Base-by-base conservation (phyloP, 495 filamentous ascomycete genomes). In the Barbatosphaeria neglecta region DNA sequence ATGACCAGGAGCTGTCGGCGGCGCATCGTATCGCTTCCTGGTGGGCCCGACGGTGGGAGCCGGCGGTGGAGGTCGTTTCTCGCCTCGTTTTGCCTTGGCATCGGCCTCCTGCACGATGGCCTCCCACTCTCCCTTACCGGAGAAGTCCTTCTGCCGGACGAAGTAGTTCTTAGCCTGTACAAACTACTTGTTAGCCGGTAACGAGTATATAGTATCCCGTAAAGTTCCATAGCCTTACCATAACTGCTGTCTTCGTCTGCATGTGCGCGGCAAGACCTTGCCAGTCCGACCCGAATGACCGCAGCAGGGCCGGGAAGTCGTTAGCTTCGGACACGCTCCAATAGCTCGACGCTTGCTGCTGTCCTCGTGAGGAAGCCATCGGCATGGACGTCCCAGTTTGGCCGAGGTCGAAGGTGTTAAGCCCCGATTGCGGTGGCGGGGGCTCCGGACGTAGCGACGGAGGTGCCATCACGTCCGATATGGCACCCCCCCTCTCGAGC, bases 321-420 rank as follows among this genome's bases (percentile, higher is more conserved):
- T 69, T 80, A 24, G 83, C 76, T 61, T 98, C 92, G 2, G 85
- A 82, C 22, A 97, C 92, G 51, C 90, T 96, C 92, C 92, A 98
- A 63, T 98, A 98, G 59, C 92, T 96, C 2, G 87, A 94, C 6
- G 87, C 80, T 42, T 80, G 79, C 45, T 75, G 60, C 5, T 73
- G 67, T n/a, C 71, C 70, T 33, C 76, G 62, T 45, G 58, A 66
- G 28, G 67, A 71, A 28, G 73, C 69, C 18, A 64, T 57, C 24
- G 56, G 64, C n/a, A n/a, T n/a, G n/a, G n/a, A n/a, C n/a, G n/a
- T n/a, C 8, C 56, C 40, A 22, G 66, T 38, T 38, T 56, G 62
- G 9, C 64, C 37, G 52, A 73, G 53, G 48, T 74, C 66, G 49
- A 72, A 66, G 8, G 60, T 60, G 38, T 63, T 43, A 31, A 66